Percentiles rank a stretch among this genome's conserved stretches.
Conservation (phyloP, 2,329 filamentous ascomycete species). For the Fusarium sp. region DNA sequence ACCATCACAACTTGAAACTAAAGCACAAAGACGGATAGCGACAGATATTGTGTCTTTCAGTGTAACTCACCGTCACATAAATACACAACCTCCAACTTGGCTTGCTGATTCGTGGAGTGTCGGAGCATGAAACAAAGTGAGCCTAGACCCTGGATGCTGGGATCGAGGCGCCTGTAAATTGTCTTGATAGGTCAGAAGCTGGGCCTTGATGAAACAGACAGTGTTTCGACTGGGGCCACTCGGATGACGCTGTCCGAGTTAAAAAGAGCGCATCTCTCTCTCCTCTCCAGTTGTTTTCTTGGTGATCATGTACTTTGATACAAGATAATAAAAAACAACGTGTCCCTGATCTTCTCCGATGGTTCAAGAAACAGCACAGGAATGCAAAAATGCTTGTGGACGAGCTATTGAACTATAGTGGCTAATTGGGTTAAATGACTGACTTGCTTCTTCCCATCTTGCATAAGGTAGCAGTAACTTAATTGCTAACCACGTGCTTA, state of each 20-base stretch:
- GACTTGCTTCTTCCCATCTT: not conserved
- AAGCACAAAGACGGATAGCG: constrained; percentile 23
- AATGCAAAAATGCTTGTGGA: not conserved
- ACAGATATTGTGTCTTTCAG: constrained; percentile 12
- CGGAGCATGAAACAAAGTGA: constrained; percentile 46
- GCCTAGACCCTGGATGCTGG: constrained; percentile 44
- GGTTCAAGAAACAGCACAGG: not conserved
- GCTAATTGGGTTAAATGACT: not conserved
- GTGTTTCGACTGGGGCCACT: constrained; percentile 46
- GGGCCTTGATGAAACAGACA: constrained; percentile 46
- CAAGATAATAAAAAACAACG: not conserved
- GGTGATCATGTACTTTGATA: constrained; percentile 4
- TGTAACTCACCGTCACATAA: constrained; percentile 11
- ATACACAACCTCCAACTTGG: constrained; percentile 6
- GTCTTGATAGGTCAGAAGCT: constrained; percentile 43
- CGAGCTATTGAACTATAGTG: not conserved
- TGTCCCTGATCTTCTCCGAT: not conserved
- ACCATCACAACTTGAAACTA: constrained; percentile 17
- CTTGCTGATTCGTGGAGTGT: constrained; percentile 42
- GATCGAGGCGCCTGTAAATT: constrained; percentile 40
- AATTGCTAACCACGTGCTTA: constrained; percentile 4
- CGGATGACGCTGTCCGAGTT: constrained; percentile 38
- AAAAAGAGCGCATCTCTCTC: constrained; percentile 21
- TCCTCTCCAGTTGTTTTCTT: not conserved
- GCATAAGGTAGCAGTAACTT: not conserved